Conservation (phyloP, 441 rosid species). For the Aquilaria agallochum region DNA sequence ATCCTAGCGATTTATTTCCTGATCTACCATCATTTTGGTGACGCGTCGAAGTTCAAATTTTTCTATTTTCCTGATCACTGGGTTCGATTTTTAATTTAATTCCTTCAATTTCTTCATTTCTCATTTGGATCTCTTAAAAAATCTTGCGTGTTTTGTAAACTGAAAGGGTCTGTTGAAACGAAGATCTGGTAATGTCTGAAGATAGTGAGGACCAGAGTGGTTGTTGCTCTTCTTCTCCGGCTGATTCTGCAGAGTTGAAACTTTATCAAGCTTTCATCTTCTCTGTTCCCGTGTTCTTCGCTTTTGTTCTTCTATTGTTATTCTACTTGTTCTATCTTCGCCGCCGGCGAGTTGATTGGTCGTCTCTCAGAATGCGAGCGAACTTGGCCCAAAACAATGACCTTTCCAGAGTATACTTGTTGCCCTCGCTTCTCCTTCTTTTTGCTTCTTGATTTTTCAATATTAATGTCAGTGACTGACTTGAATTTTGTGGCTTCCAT, state of each 20-base stretch:
- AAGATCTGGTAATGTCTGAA: constrained; percentile 35
- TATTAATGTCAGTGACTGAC: background rate
- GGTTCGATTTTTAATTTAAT: no score
- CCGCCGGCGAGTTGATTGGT: constrained; percentile 61
- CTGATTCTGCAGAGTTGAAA: constrained; percentile 53
- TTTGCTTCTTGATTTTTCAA: background rate
- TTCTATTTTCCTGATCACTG: no score
- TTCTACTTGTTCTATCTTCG: constrained; percentile 82
- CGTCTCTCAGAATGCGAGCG: constrained; percentile 57
- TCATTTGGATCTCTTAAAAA: constrained; percentile 7
- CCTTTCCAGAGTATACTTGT: constrained; percentile 28
- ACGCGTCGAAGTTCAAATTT: no score
- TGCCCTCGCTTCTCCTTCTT: background rate
- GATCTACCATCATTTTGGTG: no score
- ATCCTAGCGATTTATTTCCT: no score
- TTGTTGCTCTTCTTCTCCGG: constrained; percentile 23
- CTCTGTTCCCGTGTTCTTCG: constrained; percentile 73
- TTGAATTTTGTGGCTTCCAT: constrained; percentile 1
- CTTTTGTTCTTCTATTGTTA: constrained; percentile 62
- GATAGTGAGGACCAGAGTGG: constrained; percentile 23
- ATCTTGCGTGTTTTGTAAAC: constrained; percentile 6
- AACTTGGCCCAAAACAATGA: constrained; percentile 22
- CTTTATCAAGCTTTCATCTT: constrained; percentile 75
- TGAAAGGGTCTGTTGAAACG: background rate
- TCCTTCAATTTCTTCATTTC: background rate